Evolutionary conservation across 2,329 filamentous ascomycete genomes (phyloP), one percentile per base, ranked within the genome.

Genomic region (Fusarium luffae): DNA sequence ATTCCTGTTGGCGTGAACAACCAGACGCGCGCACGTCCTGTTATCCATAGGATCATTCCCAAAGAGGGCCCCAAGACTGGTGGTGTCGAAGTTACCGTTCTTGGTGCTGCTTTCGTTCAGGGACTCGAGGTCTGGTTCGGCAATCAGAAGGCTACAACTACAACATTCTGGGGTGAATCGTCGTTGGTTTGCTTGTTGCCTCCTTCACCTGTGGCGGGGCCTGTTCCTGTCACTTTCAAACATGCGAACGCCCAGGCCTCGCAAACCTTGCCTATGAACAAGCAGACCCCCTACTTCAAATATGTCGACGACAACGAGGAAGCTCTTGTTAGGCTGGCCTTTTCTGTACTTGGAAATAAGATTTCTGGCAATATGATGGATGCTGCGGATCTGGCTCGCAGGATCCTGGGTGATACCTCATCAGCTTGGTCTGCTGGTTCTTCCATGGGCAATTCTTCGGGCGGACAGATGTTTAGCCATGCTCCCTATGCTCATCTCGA

Each of bases 111-210:
- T 16, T 97, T 97, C 77, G 90, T 89, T 69, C 90, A 87, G 66
- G 92, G 79, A 2, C 85, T 97, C 66, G 92, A 94, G 67, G 92
- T 97, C 57, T 92, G 94, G 79, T 98, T 98, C 78, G 94, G 94
- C 23, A 82, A 86, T 34, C 81, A 84, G 49, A 85, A 83, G 70
- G 87, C 87, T 3, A 85, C 91, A 0, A 92, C 91, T 0, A 94
- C 92, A 3, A 93, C 92, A 0, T 96, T 88, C 77, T 95, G 92
- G 92, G 91, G 92, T 46, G 88, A 92, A 67, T 90, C 90, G 62
- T 92, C 92, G n/a, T 82, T 97, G 21, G 91, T 94, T 55, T 95
- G 92, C 73, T 83, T 94, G 47, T 83, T 94, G 12, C 93, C 93
- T 7, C 92, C 93, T 6, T 89, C 90, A 14, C 80, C 88, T 8